Conservation (phyloP, 169 alveolate species). For the Cyclospora cayetanensis region DNA sequence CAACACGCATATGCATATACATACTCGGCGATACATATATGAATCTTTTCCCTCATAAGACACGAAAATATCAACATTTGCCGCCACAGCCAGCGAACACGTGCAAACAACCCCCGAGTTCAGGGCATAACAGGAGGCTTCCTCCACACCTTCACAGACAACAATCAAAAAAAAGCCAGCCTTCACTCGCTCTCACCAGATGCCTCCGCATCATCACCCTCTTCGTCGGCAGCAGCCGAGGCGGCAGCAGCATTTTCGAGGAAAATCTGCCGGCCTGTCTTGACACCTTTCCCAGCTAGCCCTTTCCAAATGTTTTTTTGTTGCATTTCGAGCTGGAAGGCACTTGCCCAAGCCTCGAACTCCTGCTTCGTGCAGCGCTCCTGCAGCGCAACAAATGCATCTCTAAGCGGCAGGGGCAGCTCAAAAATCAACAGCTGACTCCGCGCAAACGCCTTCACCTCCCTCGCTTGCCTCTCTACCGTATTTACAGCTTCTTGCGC, state of each 20-base stretch:
- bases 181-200: background rate
- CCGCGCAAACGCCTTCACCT: no score
- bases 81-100: background rate
- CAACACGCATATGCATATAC: no score
- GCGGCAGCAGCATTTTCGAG: constrained; percentile 7
- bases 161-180: background rate
- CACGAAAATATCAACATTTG: background rate
- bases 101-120: background rate
- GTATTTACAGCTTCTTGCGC: no score
- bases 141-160: background rate
- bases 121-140: background rate
- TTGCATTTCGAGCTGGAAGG: constrained; percentile 14
- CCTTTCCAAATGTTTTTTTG: constrained; percentile 34
- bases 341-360: constrained; percentile 36
- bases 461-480: no score
- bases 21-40: no score
- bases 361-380: constrained; percentile 57
- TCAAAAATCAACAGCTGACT: no score
- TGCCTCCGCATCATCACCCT: constrained; percentile 21
- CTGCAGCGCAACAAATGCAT: background rate
- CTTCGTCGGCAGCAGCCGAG: constrained; percentile 7
- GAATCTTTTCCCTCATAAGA: background rate
- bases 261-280: constrained; percentile 34
- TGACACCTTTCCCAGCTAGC: background rate
- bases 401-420: no score